Percentiles rank a stretch among this genome's conserved stretches.
phyloP scores from a whole-genome alignment of 2,329 filamentous ascomycete genomes.

The Apiospora malaysiana region DNA sequence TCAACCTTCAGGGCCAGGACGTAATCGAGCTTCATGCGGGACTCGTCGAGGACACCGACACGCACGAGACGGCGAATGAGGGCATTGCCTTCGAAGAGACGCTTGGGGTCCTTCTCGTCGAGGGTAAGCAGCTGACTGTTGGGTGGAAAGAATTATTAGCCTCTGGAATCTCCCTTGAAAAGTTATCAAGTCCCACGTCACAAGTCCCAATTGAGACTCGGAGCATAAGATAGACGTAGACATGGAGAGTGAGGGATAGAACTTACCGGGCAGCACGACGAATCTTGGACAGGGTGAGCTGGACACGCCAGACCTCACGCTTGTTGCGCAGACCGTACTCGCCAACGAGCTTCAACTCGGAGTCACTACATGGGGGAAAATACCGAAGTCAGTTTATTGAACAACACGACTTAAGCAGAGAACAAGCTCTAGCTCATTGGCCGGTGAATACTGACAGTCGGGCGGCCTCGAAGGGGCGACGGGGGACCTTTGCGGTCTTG shows the following conservation, averaged over 20 bases:
- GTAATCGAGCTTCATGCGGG: slow-evolving; percentile 99
- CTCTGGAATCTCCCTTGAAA: background rate
- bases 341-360: slow-evolving; percentile 99
- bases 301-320: slow-evolving; percentile 99
- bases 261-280: slow-evolving; percentile 99
- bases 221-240: background rate
- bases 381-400: slow-evolving; percentile 67
- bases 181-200: slow-evolving; percentile 31
- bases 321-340: slow-evolving; percentile 99
- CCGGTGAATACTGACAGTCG: slow-evolving; percentile 96
- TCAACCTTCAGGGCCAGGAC: slow-evolving; percentile 98
- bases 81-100: slow-evolving; percentile 99
- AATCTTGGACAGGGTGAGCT: slow-evolving; percentile 99
- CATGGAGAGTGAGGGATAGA: background rate
- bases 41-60: slow-evolving; percentile 99
- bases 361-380: slow-evolving; percentile 73
- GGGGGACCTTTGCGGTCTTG: slow-evolving; percentile 99
- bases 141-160: background rate
- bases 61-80: slow-evolving; percentile 99
- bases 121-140: slow-evolving; percentile 97
- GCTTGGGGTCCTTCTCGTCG: slow-evolving; percentile 99
- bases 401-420: slow-evolving; percentile 95
- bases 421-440: slow-evolving; percentile 97
- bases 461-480: slow-evolving; percentile 98
- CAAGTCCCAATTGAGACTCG: background rate